Evolutionary conservation across 2,329 filamentous ascomycete species (phyloP), one percentile per base, ranked within the genome.

Genomic region (Escovopsis sp.): DNA sequence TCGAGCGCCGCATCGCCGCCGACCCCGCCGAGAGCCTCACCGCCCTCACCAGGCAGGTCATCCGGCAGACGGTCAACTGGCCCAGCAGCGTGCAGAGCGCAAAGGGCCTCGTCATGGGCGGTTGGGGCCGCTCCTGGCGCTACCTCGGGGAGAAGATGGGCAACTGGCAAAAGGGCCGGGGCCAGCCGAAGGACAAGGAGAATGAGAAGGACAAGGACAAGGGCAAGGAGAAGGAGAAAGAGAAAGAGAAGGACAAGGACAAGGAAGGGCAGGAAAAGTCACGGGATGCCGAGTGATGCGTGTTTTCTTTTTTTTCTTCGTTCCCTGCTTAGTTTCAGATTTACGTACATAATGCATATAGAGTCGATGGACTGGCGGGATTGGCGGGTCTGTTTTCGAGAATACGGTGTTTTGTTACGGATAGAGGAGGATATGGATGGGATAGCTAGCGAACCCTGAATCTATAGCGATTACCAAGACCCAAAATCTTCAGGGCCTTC

Each of bases 41-140:
- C 36, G 66, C 75, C 26, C 80, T 82, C 50, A 77, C 96, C 15
- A 74, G 80, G 32, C 69, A 72, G 33, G 82, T 87, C 35, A 88
- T 98, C 55, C 82, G 79, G 56, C 82, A 83, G 57, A 96, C 93
- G 0, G 85, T 96, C 53, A 75, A 77, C 43, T 96, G 91, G 91
- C 88, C 91, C 1, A 91, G 86, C 54, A 86, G 85, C 3, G 79
- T 79, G 5, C 89, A 98, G 62, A 91, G 80, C 42, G 58, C 89
- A 48, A 98, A 98, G 64, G 80, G 87, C 2, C 59, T 83, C 2
- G 60, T 95, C 37, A 96, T 87, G 3, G 80, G 83, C 0, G 93
- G 91, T 0, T 58, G 83, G 12, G 57, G 67, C 6, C 75, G 80
- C 53, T 81, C 80, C 6, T 72, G 74, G 66, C 74, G 79, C 48